Evolutionary conservation across 78 protist species (phyloP), one percentile per base, ranked within the genome.

Genomic region (Dictyostelium citrinum): DNA sequence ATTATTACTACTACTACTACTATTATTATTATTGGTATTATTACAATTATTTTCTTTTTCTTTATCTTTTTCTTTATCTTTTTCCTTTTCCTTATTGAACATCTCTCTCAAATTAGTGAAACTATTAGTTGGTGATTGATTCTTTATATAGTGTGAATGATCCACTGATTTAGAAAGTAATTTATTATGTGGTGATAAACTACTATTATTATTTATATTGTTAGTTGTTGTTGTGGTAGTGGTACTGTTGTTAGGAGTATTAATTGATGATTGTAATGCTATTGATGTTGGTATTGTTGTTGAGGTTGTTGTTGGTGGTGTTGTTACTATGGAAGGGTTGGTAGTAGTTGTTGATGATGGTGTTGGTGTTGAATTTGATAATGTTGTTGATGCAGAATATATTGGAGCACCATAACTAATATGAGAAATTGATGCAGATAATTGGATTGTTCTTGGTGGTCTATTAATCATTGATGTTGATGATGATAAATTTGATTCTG

Each of bases 111-210:
- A 70, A 16, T 70, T 70, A 16, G 45, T 14, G 35, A 70, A 70
- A 70, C 77, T 70, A 70, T 70, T 70, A 31, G 77, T 29, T 16
- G 77, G 77, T 33, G 77, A 70, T 70, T 70, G 37, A 31, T 70
- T 70, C 24, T 70, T 70, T 70, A 70, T 33, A 70, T 70, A 70
- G 17, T 70, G 77, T 70, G 77, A 70, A 6, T 70, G 45, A 70
- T 70, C 77, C 5, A 70, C 77, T 3, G 77, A 70, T 70, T 33
- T 70, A 33, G 77, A 70, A 70, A 70, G 37, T 33, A 35, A 5
- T 70, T 70, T 70, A 64, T 64, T 64, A 24, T 11, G 20, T 64
- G 72, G 72, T 64, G 72, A 64, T 64, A 64, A 64, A 20, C 27
- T 5, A 27, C 7, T 22, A 11, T n/a, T 64, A 64, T 64, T 64